A percentile compares a stretch with the other conserved stretches of the same genome.
These are phyloP conservation scores for Euphorbia tirucalli DNA, from an alignment of 345 rosid genomes.

Conservation along the genomic window DNA sequence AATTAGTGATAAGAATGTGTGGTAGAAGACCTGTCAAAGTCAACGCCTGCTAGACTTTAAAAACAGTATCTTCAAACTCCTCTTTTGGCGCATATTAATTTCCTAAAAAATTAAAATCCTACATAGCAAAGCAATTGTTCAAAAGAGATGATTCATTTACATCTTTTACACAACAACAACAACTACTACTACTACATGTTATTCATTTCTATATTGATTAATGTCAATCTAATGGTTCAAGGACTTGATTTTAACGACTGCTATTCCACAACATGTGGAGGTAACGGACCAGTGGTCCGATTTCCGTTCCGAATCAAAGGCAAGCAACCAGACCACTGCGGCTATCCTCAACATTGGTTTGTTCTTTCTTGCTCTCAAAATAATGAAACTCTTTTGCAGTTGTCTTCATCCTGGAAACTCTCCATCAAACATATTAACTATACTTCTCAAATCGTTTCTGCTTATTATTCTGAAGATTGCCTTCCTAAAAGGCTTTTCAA, in stretches of 20 bases:
- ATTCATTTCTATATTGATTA: neutral
- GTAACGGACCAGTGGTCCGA: neutral
- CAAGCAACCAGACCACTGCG: neutral
- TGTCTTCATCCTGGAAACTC: neutral
- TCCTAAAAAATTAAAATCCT: too few species aligned
- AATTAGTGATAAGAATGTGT: neutral
- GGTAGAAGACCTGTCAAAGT: too few species aligned
- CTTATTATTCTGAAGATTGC: neutral
- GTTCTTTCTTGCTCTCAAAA: neutral
- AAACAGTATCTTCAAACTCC: too few species aligned
- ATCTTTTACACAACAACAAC: too few species aligned
- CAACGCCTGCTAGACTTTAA: too few species aligned
- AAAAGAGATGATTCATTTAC: too few species aligned
- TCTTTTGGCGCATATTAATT: too few species aligned
- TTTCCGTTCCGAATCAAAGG: neutral
- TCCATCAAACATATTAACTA: neutral
- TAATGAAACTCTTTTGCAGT: neutral
- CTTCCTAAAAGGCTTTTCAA: neutral
- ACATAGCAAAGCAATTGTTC: too few species aligned
- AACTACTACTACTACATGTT: neutral
- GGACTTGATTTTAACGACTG: neutral
- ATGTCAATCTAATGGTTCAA: neutral
- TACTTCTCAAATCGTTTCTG: neutral
- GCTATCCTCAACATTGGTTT: constrained; percentile 3
- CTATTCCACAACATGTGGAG: neutral